Percentiles rank a stretch among this genome's conserved stretches.
These are phyloP conservation scores for Claviceps purpurea DNA, from an alignment of 2,329 filamentous ascomycete genomes.

Conservation along the genomic window DNA sequence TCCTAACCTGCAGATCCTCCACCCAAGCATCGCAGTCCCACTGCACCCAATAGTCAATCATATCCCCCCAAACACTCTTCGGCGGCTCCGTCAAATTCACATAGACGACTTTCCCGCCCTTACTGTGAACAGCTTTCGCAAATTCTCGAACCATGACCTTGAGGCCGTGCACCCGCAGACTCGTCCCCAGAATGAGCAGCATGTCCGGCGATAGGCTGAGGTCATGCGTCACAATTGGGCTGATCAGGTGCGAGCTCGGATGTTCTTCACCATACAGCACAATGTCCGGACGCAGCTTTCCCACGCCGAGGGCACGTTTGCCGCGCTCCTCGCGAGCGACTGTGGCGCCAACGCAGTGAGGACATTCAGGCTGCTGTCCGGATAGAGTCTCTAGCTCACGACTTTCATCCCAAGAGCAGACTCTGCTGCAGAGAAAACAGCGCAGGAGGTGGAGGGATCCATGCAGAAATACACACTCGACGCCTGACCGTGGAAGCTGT, in stretches of 20 bases:
- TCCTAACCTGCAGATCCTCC: slow-evolving; percentile 42
- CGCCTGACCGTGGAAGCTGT: slow-evolving; percentile 27
- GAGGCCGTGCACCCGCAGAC: slow-evolving; percentile 55
- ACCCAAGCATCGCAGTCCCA: slow-evolving; percentile 70
- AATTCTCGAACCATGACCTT: slow-evolving; percentile 61
- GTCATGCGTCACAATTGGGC: slow-evolving; percentile 55
- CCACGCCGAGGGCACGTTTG: slow-evolving; percentile 53
- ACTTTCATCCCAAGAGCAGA: slow-evolving; percentile 46
- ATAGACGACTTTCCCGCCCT: slow-evolving; percentile 56
- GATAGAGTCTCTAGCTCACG: slow-evolving; percentile 44
- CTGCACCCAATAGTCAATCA: slow-evolving; percentile 62
- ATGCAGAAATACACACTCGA: slow-evolving; percentile 58
- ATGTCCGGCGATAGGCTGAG: slow-evolving; percentile 51
- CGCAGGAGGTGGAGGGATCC: slow-evolving; percentile 52
- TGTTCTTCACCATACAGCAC: slow-evolving; percentile 65
- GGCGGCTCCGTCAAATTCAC: slow-evolving; percentile 61
- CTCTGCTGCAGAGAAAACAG: slow-evolving; percentile 47
- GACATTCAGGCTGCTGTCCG: slow-evolving; percentile 54
- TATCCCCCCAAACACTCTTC: slow-evolving; percentile 58
- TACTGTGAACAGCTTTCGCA: slow-evolving; percentile 55
- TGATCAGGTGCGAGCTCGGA: slow-evolving; percentile 53
- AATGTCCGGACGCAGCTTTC: slow-evolving; percentile 57
- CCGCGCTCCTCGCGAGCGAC: slow-evolving; percentile 49
- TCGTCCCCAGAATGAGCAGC: slow-evolving; percentile 57
- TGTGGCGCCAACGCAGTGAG: slow-evolving; percentile 49